phyloP scores from a whole-genome alignment of 805 yeast genomes.

The Schizosaccharomyces japonicus region DNA sequence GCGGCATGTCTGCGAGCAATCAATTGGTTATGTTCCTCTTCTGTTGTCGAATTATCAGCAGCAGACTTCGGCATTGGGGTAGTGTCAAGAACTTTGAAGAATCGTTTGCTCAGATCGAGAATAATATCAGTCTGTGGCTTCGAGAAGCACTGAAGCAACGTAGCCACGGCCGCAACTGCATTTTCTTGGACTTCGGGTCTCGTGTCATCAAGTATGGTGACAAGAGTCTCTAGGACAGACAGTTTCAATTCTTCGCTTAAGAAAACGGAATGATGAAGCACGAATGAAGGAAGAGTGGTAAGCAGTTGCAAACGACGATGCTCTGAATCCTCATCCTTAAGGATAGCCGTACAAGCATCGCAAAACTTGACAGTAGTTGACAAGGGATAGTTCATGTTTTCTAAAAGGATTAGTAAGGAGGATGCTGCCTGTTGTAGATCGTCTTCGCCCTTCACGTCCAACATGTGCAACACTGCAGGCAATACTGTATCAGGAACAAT shows the following conservation, averaged over 20 bases:
- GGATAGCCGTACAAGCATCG: neutral
- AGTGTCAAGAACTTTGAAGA: neutral
- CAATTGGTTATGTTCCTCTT: neutral
- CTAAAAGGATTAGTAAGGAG: neutral
- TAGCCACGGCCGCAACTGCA: neutral
- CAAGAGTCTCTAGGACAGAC: neutral
- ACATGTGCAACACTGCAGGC: too few species aligned
- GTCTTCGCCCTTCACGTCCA: neutral
- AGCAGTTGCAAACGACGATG: slow-evolving; percentile 42
- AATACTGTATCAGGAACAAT: too few species aligned
- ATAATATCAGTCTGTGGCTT: neutral
- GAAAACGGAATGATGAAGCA: neutral
- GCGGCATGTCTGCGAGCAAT: neutral
- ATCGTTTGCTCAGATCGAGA: neutral
- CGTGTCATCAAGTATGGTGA: neutral
- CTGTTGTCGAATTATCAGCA: neutral
- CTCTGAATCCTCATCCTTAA: neutral
- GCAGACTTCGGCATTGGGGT: neutral
- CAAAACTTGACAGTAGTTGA: neutral
- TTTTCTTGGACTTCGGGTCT: neutral
- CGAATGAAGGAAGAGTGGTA: slow-evolving; percentile 45
- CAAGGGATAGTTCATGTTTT: neutral
- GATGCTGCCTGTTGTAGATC: neutral
- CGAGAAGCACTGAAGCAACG: neutral
- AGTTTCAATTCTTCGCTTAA: neutral